A percentile compares a stretch with the other conserved stretches of the same genome.
These are phyloP conservation scores for Amphirosellinia nigrospora DNA, from an alignment of 495 filamentous ascomycete genomes.

Conservation along the genomic window DNA sequence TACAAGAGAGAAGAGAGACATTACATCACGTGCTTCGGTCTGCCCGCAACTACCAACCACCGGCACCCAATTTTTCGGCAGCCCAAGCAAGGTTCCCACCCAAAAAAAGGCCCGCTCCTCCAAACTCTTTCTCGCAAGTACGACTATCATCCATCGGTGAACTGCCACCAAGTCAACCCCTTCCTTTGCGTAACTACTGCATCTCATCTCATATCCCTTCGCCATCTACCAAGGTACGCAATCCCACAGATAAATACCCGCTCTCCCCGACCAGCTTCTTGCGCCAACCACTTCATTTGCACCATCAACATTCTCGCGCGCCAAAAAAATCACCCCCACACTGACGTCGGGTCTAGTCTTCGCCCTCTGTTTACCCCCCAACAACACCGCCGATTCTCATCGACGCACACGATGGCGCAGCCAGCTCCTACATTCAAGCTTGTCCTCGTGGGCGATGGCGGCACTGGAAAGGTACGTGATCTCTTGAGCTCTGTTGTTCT, in stretches of 20 bases:
- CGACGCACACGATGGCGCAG: conserved; percentile 61
- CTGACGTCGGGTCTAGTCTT: conserved; percentile 42
- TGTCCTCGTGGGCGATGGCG: conserved; percentile 98
- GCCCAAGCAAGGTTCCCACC: conserved; percentile 26
- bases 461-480: conserved; percentile 93
- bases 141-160: conserved; percentile 27
- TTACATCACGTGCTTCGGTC: conserved; percentile 27
- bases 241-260: conserved; percentile 2
- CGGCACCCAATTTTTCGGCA: conserved; percentile 27
- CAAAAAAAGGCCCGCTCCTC: conserved; percentile 27
- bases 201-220: not conserved
- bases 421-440: conserved; percentile 89
- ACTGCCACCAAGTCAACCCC: conserved; percentile 16
- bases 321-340: conserved; percentile 29
- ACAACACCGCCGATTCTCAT: conserved; percentile 26
- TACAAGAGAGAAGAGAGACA: conserved; percentile 4
- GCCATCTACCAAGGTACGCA: conserved; percentile 18
- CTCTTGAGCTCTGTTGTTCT: conserved; percentile 31
- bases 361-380: conserved; percentile 48
- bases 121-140: conserved; percentile 30
- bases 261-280: not conserved
- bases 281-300: conserved; percentile 8
- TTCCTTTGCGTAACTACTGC: not conserved
- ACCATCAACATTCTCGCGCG: conserved; percentile 19
- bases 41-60: conserved; percentile 29